Conservation (phyloP, 2,329 filamentous ascomycete species). For the Scolecobasidium constrictum region DNA sequence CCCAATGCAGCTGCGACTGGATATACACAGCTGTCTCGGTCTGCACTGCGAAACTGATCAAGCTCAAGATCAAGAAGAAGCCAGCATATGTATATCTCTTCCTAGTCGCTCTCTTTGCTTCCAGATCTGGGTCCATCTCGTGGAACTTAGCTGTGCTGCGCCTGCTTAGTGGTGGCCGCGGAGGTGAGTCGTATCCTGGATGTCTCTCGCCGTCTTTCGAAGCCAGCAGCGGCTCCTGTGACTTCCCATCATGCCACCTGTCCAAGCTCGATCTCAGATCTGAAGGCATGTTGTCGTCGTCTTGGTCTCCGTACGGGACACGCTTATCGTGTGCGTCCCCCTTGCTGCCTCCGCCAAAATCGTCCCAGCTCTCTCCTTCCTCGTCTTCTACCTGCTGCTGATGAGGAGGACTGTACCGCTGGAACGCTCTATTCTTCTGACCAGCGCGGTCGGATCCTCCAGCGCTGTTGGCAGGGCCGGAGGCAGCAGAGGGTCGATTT, state of each 20-base stretch:
- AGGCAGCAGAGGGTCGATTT: background rate
- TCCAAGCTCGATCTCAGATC: slow-evolving; percentile 31
- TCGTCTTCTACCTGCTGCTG: slow-evolving; percentile 1
- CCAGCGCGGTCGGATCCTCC: background rate
- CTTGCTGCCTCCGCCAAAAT: no score
- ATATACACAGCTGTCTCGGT: slow-evolving; percentile 94
- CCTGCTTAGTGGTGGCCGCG: slow-evolving; percentile 31
- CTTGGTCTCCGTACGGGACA: no score
- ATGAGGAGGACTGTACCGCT: background rate
- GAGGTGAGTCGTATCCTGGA: slow-evolving; percentile 26
- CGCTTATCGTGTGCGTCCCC: no score
- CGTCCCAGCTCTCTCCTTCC: slow-evolving; percentile 4
- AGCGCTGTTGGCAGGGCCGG: background rate
- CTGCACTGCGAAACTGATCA: slow-evolving; percentile 85
- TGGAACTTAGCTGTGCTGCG: slow-evolving; percentile 58
- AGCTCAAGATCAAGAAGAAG: slow-evolving; percentile 70
- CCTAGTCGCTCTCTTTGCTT: slow-evolving; percentile 54
- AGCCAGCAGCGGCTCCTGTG: slow-evolving; percentile 43
- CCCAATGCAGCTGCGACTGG: slow-evolving; percentile 82
- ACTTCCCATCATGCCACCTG: slow-evolving; percentile 26
- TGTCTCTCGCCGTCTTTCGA: slow-evolving; percentile 25
- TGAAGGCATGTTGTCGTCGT: slow-evolving; percentile 35
- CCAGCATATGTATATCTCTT: slow-evolving; percentile 81
- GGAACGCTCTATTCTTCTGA: background rate
- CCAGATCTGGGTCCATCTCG: slow-evolving; percentile 61